Evolutionary conservation across 352 stramenopile genomes (phyloP).

Genomic region (Globisporangium splendens): DNA sequence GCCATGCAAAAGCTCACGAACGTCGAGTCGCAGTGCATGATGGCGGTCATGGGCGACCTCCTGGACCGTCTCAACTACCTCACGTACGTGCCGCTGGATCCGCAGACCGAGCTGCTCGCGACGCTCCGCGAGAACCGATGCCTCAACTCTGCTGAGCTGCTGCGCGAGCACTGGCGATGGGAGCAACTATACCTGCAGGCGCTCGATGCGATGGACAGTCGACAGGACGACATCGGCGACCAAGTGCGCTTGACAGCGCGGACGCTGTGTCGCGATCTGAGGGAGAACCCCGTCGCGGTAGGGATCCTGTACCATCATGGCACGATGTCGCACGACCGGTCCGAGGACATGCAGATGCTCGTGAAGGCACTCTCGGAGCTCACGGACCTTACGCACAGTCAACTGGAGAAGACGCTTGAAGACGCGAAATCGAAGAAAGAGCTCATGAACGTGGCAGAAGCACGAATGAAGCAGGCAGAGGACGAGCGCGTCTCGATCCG

Average conservation of each 20-base stretch:
- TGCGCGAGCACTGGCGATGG: constrained; percentile 76
- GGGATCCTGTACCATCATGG: constrained; percentile 76
- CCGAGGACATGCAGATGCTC: constrained; percentile 66
- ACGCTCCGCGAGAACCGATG: constrained; percentile 62
- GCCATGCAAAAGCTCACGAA: constrained; percentile 87
- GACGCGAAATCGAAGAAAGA: constrained; percentile 84
- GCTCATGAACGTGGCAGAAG: constrained; percentile 70
- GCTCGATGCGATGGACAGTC: constrained; percentile 49
- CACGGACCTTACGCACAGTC: constrained; percentile 68
- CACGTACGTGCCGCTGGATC: constrained; percentile 73
- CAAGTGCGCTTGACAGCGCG: constrained; percentile 68
- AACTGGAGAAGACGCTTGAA: constrained; percentile 83
- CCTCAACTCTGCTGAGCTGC: constrained; percentile 48
- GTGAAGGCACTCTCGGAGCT: constrained; percentile 79
- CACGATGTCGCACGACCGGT: constrained; percentile 44
- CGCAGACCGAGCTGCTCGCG: constrained; percentile 46
- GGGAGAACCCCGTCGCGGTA: constrained; percentile 67
- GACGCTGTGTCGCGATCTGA: constrained; percentile 63
- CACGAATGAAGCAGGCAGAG: constrained; percentile 76
- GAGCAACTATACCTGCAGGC: constrained; percentile 71
- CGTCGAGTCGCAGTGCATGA: constrained; percentile 86
- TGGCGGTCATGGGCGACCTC: constrained; percentile 84
- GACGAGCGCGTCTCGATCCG: constrained; percentile 74
- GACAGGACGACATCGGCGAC: constrained; percentile 70
- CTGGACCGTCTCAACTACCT: constrained; percentile 84